Evolutionary conservation across 163 green algal genomes (phyloP).

Genomic region (Prototheca cutis): DNA sequence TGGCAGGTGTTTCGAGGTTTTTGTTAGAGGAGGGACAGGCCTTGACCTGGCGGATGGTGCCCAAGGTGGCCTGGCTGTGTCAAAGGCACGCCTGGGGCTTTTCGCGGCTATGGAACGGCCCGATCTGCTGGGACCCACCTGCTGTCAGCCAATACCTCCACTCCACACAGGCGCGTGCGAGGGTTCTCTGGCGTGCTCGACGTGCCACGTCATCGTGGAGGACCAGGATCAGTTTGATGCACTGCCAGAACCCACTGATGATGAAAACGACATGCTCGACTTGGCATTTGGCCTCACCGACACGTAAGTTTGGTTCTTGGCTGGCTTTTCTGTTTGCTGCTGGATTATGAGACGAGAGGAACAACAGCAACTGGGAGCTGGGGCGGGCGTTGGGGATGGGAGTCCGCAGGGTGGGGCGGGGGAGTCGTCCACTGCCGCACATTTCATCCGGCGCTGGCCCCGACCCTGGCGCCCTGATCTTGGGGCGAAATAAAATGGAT

Average conservation of each 20-base stretch:
- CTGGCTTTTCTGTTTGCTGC: too few species aligned
- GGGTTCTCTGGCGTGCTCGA: slow-evolving; percentile 93
- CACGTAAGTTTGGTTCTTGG: slow-evolving; percentile 45
- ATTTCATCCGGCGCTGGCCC: too few species aligned
- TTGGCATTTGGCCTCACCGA: slow-evolving; percentile 92
- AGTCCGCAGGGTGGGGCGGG: too few species aligned
- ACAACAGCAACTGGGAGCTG: too few species aligned
- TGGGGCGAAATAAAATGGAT: too few species aligned
- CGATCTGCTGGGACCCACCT: too few species aligned
- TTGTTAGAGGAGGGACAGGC: neutral
- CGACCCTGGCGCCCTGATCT: too few species aligned
- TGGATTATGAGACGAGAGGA: too few species aligned
- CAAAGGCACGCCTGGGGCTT: neutral
- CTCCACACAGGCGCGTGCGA: slow-evolving; percentile 91
- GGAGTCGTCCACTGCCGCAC: too few species aligned
- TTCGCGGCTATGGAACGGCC: too few species aligned
- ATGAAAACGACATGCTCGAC: slow-evolving; percentile 99
- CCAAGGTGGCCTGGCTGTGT: neutral
- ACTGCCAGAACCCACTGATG: slow-evolving; percentile 82
- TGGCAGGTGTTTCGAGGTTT: neutral
- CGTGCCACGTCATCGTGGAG: slow-evolving; percentile 81
- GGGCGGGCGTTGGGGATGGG: too few species aligned
- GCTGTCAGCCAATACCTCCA: too few species aligned
- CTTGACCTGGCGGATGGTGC: neutral
- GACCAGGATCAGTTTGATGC: slow-evolving; percentile 78